Percentiles rank a stretch among this genome's conserved stretches.
Conservation (phyloP, 805 yeast genomes). For the Debaryomyces hansenii region DNA sequence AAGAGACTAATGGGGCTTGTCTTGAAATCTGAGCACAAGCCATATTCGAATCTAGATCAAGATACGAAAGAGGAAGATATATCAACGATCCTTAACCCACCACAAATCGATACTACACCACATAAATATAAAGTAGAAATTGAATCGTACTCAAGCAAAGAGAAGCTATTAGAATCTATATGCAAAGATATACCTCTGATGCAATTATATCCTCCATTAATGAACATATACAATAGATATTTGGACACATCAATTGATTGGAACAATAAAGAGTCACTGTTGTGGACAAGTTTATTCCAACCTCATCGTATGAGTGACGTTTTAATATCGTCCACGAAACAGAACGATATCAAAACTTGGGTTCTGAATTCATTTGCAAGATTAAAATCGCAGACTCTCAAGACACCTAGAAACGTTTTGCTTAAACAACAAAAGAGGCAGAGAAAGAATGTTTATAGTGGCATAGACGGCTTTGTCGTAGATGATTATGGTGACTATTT, state of each 20-base stretch:
- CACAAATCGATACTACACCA: not conserved
- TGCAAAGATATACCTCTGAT: not conserved
- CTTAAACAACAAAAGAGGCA: constrained; percentile 21
- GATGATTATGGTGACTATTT: constrained; percentile 34
- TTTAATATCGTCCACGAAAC: constrained; percentile 26
- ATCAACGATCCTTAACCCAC: not conserved
- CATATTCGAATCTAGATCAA: not conserved
- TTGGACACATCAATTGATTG: not conserved
- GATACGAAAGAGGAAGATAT: constrained; percentile 11
- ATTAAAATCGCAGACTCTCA: constrained; percentile 27
- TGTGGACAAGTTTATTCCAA: constrained; percentile 48
- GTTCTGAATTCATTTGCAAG: constrained; percentile 37
- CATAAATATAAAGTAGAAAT: not conserved
- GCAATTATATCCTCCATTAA: constrained; percentile 6
- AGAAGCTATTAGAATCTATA: not conserved
- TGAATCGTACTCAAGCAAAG: not conserved
- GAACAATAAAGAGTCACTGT: not conserved
- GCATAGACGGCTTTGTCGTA: constrained; percentile 40
- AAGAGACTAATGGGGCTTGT: not conserved
- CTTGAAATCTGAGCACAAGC: not conserved
- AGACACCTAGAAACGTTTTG: constrained; percentile 31
- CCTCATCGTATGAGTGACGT: constrained; percentile 37
- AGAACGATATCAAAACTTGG: constrained; percentile 37
- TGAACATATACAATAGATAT: constrained; percentile 9
- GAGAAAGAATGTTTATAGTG: not conserved